phyloP scores from a whole-genome alignment of 352 stramenopile species.

The Phytophthora pisi region DNA sequence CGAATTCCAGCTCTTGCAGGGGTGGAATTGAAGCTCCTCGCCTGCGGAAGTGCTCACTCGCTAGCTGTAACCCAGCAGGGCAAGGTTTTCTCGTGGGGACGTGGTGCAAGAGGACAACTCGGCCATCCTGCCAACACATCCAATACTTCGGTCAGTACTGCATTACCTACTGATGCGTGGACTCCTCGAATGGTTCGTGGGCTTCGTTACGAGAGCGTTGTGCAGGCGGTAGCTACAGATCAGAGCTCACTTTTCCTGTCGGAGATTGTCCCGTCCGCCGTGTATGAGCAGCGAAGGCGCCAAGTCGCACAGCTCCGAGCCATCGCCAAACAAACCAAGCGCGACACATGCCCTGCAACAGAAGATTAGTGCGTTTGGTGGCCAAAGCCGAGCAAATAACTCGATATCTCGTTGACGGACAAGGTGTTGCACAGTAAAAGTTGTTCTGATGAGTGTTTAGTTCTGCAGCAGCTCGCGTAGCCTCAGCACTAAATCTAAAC shows the following conservation, averaged over 20 bases:
- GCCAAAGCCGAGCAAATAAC: neutral
- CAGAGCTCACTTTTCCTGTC: constrained; percentile 60
- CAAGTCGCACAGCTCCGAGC: constrained; percentile 56
- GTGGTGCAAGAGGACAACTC: constrained; percentile 52
- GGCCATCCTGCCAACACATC: constrained; percentile 24
- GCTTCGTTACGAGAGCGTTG: constrained; percentile 58
- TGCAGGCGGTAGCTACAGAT: constrained; percentile 60
- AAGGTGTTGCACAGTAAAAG: neutral
- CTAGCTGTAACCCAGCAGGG: constrained; percentile 55
- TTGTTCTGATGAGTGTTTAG: neutral
- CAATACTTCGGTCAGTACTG: neutral
- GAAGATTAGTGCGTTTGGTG: neutral
- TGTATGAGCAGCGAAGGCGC: constrained; percentile 53
- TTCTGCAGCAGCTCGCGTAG: constrained; percentile 26
- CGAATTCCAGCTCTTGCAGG: constrained; percentile 51
- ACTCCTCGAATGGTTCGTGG: constrained; percentile 47
- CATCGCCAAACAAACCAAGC: constrained; percentile 20
- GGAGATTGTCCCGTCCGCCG: constrained; percentile 40
- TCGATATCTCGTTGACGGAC: neutral
- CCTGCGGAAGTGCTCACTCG: constrained; percentile 56
- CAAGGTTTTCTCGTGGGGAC: constrained; percentile 69
- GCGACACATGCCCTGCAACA: constrained; percentile 22
- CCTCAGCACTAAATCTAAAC: constrained; percentile 32
- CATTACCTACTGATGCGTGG: constrained; percentile 42
- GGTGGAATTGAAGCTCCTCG: constrained; percentile 53